Evolutionary conservation across 148 eudicot species (phyloP).

Genomic region (Limonium bicolor): DNA sequence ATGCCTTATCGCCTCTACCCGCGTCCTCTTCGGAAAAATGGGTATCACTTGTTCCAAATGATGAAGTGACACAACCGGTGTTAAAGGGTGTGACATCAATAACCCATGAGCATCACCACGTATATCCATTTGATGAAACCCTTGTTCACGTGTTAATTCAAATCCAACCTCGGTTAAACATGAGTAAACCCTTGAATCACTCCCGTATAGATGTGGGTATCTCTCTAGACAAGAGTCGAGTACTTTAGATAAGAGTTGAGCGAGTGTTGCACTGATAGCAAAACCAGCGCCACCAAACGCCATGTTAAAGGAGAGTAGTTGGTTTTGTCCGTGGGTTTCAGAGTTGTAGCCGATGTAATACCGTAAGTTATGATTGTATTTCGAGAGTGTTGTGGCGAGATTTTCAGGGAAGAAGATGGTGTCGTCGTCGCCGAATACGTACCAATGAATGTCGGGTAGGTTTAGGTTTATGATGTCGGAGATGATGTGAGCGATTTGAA

Average conservation of each 20-base stretch:
- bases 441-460: conserved; percentile 40
- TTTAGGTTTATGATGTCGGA: conserved; percentile 28
- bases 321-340: conserved; percentile 41
- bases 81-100: conserved; percentile 56
- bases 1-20: conserved; percentile 21
- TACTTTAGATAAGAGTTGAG: conserved; percentile 40
- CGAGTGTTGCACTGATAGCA: conserved; percentile 69
- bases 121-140: conserved; percentile 93
- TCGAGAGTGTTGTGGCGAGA: conserved; percentile 41
- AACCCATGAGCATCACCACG: conserved; percentile 62
- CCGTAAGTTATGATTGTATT: conserved; percentile 57
- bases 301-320: conserved; percentile 35
- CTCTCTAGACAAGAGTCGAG: conserved; percentile 66
- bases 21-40: conserved; percentile 37
- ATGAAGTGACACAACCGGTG: conserved; percentile 52
- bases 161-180: conserved; percentile 78
- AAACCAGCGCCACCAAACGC: conserved; percentile 84
- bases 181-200: conserved; percentile 53
- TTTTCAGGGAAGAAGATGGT: conserved; percentile 65
- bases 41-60: conserved; percentile 43
- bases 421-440: conserved; percentile 73
- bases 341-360: conserved; percentile 59
- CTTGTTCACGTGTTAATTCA: conserved; percentile 46
- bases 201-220: conserved; percentile 57
- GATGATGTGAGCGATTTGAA: conserved; percentile 47